Conservation (phyloP, 2,329 filamentous ascomycete species). For the Talaromyces atroroseus region DNA sequence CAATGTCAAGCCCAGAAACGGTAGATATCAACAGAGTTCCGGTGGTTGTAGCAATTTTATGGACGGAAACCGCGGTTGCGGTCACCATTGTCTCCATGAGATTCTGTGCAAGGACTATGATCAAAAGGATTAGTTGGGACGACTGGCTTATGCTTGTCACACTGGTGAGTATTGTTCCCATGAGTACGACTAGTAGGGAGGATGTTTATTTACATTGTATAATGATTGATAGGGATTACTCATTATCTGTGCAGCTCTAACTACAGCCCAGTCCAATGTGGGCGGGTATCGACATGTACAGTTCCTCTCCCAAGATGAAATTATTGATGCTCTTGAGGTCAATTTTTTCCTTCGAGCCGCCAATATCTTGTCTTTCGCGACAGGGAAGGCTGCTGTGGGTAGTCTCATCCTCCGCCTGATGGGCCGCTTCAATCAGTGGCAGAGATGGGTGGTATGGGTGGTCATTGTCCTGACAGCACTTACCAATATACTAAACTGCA, state of each 20-base stretch:
- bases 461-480: slow-evolving; percentile 2
- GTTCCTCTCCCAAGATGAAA: background rate
- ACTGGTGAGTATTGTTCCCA: background rate
- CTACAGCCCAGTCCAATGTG: background rate
- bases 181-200: background rate
- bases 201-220: background rate
- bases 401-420: slow-evolving; percentile 5
- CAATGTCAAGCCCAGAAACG: background rate
- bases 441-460: background rate
- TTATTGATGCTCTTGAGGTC: slow-evolving; percentile 1
- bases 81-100: background rate
- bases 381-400: slow-evolving; percentile 1
- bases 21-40: background rate
- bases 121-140: background rate
- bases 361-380: slow-evolving; percentile 7
- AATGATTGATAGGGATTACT: slow-evolving; percentile 6
- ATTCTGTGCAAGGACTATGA: slow-evolving; percentile 1
- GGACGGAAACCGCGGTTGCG: slow-evolving; percentile 7
- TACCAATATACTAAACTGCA: background rate
- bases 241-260: background rate
- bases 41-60: slow-evolving; percentile 1
- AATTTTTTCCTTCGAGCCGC: slow-evolving; percentile 1
- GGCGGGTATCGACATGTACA: slow-evolving; percentile 5
- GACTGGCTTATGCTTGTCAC: slow-evolving; percentile 11
- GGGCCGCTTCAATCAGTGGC: background rate